Percentiles rank a stretch among this genome's conserved stretches.
These are phyloP conservation scores for Prunus mume DNA, from an alignment of 306 rosid species.

Conservation along the genomic window DNA sequence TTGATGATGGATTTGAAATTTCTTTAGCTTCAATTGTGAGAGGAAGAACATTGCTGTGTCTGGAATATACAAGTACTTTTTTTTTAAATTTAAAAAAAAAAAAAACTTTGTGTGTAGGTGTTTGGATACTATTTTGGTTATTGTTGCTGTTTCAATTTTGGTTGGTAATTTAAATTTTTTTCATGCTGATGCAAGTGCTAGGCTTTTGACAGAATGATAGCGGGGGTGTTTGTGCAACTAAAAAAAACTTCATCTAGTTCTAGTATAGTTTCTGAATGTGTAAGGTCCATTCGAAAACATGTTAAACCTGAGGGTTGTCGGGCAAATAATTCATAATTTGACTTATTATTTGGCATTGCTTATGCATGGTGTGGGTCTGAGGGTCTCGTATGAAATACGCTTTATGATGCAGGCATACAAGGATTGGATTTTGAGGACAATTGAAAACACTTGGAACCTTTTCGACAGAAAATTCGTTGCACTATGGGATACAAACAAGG, in stretches of 20 bases:
- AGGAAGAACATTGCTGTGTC: not conserved
- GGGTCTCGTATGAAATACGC: slow-evolving; percentile 8
- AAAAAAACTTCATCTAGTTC: not conserved
- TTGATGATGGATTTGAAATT: not conserved
- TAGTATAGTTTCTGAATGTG: too few relatives aligned
- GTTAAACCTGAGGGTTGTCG: not conserved
- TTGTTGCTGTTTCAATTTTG: not conserved
- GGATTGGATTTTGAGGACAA: slow-evolving; percentile 81
- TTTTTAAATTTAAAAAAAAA: too few relatives aligned
- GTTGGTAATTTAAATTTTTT: too few relatives aligned
- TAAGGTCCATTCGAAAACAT: not conserved
- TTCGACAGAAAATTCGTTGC: slow-evolving; percentile 56
- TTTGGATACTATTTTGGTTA: not conserved
- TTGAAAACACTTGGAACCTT: slow-evolving; percentile 78
- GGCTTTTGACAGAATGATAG: not conserved
- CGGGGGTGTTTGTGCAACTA: not conserved
- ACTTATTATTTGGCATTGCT: not conserved
- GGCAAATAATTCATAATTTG: not conserved
- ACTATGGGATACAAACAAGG: slow-evolving; percentile 75
- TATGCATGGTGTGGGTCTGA: not conserved
- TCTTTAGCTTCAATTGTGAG: not conserved
- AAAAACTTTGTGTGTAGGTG: not conserved
- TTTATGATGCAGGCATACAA: slow-evolving; percentile 54
- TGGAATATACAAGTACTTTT: not conserved
- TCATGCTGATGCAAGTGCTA: not conserved